These are phyloP conservation scores for Penicillium soppii DNA, from an alignment of 495 filamentous ascomycete species.

Conservation along the genomic window DNA sequence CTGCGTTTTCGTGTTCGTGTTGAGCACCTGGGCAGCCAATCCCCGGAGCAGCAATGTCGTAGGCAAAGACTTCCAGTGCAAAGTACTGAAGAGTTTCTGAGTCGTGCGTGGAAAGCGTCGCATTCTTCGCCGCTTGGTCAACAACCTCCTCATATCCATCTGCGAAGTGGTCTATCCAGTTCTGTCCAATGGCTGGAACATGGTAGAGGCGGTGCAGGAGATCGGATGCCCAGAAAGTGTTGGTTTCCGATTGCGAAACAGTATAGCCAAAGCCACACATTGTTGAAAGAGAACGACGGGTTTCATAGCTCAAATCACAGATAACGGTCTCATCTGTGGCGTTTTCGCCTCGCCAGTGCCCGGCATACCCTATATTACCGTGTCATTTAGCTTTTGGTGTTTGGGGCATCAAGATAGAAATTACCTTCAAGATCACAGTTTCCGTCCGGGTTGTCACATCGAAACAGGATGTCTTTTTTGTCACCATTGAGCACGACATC, in stretches of 20 bases:
- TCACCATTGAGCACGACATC: slow-evolving; percentile 49
- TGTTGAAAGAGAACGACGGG: slow-evolving; percentile 46
- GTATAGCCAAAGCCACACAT: slow-evolving; percentile 56
- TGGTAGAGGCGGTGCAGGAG: slow-evolving; percentile 59
- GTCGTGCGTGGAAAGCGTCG: slow-evolving; percentile 43
- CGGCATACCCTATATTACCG: slow-evolving; percentile 45
- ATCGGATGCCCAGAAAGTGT: slow-evolving; percentile 57
- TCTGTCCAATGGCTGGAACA: slow-evolving; percentile 51
- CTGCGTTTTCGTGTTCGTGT: slow-evolving; percentile 16
- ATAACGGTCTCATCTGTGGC: slow-evolving; percentile 61
- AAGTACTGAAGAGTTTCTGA: slow-evolving; percentile 57
- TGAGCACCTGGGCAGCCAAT: slow-evolving; percentile 47
- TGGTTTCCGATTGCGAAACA: slow-evolving; percentile 44
- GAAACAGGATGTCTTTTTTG: slow-evolving; percentile 47
- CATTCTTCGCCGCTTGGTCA: slow-evolving; percentile 39
- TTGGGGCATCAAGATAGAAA: neutral
- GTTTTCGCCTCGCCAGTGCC: slow-evolving; percentile 60
- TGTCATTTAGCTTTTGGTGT: neutral
- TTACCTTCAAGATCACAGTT: slow-evolving; percentile 52
- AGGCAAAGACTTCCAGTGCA: slow-evolving; percentile 57
- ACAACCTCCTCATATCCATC: slow-evolving; percentile 51
- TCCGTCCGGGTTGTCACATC: slow-evolving; percentile 58
- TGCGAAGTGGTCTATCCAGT: slow-evolving; percentile 53
- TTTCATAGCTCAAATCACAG: slow-evolving; percentile 53
- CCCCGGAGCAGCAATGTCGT: slow-evolving; percentile 51